phyloP scores from a whole-genome alignment of 2,329 filamentous ascomycete species.

The Periconia digitata region DNA sequence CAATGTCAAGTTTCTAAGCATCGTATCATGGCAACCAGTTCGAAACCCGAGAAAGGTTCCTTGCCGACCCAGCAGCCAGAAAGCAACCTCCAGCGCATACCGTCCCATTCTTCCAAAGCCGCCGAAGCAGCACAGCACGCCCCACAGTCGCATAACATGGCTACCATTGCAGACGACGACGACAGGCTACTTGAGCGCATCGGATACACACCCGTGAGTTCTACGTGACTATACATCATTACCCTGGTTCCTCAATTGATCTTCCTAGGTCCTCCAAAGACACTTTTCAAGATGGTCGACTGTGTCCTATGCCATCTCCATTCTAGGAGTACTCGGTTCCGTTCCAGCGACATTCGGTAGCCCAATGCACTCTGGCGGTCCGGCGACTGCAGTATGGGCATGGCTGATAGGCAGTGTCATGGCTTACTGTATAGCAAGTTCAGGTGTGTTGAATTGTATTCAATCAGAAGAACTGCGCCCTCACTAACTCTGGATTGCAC shows the following conservation, averaged over 20 bases:
- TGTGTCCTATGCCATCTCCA: conserved; percentile 66
- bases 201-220: conserved; percentile 62
- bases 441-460: conserved; percentile 42
- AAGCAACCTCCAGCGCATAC: conserved; percentile 16
- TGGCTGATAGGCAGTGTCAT: conserved; percentile 66
- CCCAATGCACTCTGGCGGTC: conserved; percentile 61
- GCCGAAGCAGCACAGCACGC: conserved; percentile 19
- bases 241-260: conserved; percentile 16
- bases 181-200: conserved; percentile 62
- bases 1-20: conserved; percentile 24
- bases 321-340: conserved; percentile 65
- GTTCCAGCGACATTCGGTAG: conserved; percentile 65
- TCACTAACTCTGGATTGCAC: conserved; percentile 12
- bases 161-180: conserved; percentile 59
- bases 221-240: background rate
- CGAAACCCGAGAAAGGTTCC: conserved; percentile 24
- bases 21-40: conserved; percentile 32
- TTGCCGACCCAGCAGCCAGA: conserved; percentile 8
- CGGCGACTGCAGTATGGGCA: conserved; percentile 66
- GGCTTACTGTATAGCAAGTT: conserved; percentile 65
- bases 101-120: conserved; percentile 27
- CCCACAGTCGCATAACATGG: conserved; percentile 39
- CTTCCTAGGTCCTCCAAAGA: conserved; percentile 57
- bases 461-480: background rate
- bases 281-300: conserved; percentile 70